A percentile compares a stretch with the other conserved stretches of the same genome.
These are phyloP conservation scores for Yueomyces sinensis DNA, from an alignment of 805 yeast genomes.

Conservation along the genomic window DNA sequence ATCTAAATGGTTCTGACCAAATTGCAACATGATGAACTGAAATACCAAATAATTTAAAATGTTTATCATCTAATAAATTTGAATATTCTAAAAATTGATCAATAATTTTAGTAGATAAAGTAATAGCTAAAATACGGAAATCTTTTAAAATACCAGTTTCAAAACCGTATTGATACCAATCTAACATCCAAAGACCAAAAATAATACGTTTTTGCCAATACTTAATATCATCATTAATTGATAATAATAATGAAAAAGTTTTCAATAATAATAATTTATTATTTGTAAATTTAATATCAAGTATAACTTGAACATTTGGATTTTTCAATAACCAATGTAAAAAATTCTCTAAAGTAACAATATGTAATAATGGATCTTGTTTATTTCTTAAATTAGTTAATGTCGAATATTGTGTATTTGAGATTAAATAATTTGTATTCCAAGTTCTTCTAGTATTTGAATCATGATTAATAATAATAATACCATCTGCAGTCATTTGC, in stretches of 20 bases:
- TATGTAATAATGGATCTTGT: constrained; percentile 24
- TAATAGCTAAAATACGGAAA: constrained; percentile 25
- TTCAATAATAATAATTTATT: constrained; percentile 30
- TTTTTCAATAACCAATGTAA: constrained; percentile 27
- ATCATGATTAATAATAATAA: constrained; percentile 43
- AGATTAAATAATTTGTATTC: constrained; percentile 26
- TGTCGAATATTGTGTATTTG: constrained; percentile 24
- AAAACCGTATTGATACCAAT: constrained; percentile 31
- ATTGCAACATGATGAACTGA: constrained; percentile 35
- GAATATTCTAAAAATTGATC: constrained; percentile 25
- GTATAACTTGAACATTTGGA: constrained; percentile 28
- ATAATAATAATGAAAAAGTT: constrained; percentile 25
- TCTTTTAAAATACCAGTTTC: constrained; percentile 26
- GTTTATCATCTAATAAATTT: constrained; percentile 24
- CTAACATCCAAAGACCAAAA: constrained; percentile 41
- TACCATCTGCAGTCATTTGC: constrained; percentile 40
- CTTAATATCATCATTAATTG: constrained; percentile 26
- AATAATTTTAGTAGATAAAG: constrained; percentile 16
- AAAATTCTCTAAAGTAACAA: constrained; percentile 31
- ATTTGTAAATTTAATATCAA: constrained; percentile 39
- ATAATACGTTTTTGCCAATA: constrained; percentile 35
- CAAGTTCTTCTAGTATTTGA: constrained; percentile 36
- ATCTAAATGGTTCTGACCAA: constrained; percentile 29
- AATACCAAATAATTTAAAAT: constrained; percentile 43
- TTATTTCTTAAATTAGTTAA: constrained; percentile 25